Evolutionary conservation across 1,139 yeast genomes (phyloP), one percentile per base, ranked within the genome.

Genomic region (Pneumocystis canis): DNA sequence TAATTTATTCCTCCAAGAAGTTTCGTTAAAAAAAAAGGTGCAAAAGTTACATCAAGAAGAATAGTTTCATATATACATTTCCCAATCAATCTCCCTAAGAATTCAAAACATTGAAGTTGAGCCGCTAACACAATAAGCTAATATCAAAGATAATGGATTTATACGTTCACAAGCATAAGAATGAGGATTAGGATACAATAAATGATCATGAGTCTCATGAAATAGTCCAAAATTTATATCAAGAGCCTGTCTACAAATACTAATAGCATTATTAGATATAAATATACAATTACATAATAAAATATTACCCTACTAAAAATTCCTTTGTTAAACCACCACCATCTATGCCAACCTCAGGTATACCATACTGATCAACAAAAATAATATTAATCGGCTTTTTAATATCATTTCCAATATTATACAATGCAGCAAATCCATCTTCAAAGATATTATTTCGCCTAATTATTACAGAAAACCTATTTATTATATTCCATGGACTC

Each of bases 241-340:
- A 68, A 90, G 87, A 0, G 88, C 95, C 67, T 86, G 89, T 9
- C 76, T 76, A 1, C 85, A 82, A 0, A 89, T 84, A 61, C 85
- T 78, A 47, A 25, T n/a, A n/a, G 11, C 31, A 47, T 7, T 7
- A 7, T 30, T 14, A 57, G 5, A 18, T 18, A 37, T 20, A 25
- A 11, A 35, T 30, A 14, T 39, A 35, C 3, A 28, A n/a, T n/a
- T 11, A 28, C 20, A 35, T 30, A 57, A 20, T 5, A 20, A 20
- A 20, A 25, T 20, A 25, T n/a, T 57, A 57, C 59, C 41, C 11
- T 1, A 92, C 89, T 63, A 92, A 75, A 68, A 92, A 84, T 70
- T 92, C 98, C 72, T 92, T 90, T 0, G 97, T 90, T 30, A 92
- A 77, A 1, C 98, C 98, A 11, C 98, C 98, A 4, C 98, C 98